These are phyloP conservation scores for Hysterangium stoloniferum DNA, from an alignment of 768 basidiomycete genomes.

Conservation along the genomic window DNA sequence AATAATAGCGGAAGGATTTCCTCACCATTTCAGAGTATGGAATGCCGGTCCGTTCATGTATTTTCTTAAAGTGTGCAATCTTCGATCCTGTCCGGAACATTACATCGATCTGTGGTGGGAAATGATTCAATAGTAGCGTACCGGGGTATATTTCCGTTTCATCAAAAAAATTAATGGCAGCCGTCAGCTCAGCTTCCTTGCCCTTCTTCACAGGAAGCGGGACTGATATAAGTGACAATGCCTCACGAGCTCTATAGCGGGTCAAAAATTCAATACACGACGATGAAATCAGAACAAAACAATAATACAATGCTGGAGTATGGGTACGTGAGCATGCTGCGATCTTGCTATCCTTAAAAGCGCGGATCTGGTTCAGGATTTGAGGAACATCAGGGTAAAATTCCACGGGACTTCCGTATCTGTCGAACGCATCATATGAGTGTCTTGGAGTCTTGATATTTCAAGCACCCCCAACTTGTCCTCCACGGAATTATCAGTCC, in stretches of 20 bases:
- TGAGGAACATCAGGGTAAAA: conserved; percentile 75
- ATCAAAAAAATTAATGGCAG: conserved; percentile 58
- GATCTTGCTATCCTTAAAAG: conserved; percentile 39
- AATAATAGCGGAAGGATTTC: neutral
- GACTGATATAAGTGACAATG: conserved; percentile 55
- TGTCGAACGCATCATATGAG: no score
- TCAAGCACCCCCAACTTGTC: no score
- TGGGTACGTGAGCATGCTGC: conserved; percentile 71
- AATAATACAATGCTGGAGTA: conserved; percentile 62
- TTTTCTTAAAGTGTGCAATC: conserved; percentile 66
- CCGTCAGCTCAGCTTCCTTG: conserved; percentile 25
- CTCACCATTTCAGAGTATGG: conserved; percentile 75
- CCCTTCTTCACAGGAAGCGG: conserved; percentile 21
- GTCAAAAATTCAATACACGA: neutral
- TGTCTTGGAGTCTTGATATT: no score
- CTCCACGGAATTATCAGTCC: conserved; percentile 32
- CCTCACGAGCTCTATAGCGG: conserved; percentile 57
- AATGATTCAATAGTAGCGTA: conserved; percentile 17
- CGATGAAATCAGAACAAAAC: neutral
- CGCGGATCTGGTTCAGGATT: conserved; percentile 55
- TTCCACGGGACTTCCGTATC: conserved; percentile 46
- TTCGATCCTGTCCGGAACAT: conserved; percentile 74
- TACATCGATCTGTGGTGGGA: neutral
- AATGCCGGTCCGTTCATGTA: conserved; percentile 68
- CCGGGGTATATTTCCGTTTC: conserved; percentile 71